A percentile compares a stretch with the other conserved stretches of the same genome.
These are phyloP conservation scores for Fraxinus pennsylvanica DNA, from an alignment of 257 asterid genomes.

Conservation along the genomic window DNA sequence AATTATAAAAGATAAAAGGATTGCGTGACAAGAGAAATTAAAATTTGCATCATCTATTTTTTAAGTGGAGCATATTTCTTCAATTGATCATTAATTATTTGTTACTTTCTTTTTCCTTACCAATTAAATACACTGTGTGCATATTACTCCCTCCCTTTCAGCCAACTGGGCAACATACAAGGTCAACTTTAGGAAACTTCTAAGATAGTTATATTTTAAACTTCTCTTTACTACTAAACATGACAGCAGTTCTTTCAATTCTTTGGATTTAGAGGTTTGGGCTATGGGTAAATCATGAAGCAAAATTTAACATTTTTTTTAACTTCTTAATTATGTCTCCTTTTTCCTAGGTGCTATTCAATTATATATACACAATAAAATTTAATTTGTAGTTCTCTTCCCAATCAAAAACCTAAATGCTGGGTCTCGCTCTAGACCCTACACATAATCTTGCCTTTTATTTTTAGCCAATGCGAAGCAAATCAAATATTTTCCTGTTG, in stretches of 20 bases:
- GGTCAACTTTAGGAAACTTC: background rate
- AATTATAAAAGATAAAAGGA: background rate
- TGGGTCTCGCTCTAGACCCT: too few species aligned
- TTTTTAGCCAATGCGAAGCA: too few species aligned
- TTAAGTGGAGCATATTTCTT: background rate
- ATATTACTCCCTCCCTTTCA: background rate
- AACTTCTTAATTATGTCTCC: too few species aligned
- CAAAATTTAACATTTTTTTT: background rate
- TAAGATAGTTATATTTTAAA: background rate
- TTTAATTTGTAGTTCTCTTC: too few species aligned
- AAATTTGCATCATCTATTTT: background rate
- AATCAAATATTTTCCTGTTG: too few species aligned
- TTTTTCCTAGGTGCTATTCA: background rate
- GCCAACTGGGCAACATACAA: background rate
- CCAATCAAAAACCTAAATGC: too few species aligned
- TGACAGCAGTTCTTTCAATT: constrained; percentile 1
- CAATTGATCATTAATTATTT: background rate
- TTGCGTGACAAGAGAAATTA: background rate
- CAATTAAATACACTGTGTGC: background rate
- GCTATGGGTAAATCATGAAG: background rate
- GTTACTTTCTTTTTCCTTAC: background rate
- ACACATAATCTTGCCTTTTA: too few species aligned
- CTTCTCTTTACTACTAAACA: background rate
- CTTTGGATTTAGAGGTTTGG: background rate
- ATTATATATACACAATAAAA: background rate